Conservation (phyloP, 345 rosid species). For the Pelargonium nanum region DNA sequence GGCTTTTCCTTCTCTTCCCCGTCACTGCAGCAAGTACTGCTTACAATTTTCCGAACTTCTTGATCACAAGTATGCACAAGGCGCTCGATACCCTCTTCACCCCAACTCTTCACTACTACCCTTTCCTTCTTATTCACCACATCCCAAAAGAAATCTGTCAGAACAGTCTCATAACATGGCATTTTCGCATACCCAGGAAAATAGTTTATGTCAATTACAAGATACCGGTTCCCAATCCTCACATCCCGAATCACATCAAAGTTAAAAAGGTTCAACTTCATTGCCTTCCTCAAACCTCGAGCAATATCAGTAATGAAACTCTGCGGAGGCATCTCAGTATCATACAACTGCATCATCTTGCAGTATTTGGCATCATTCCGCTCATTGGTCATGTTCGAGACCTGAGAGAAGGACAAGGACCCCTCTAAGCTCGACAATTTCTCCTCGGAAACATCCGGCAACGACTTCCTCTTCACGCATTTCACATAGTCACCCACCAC, state of each 20-base stretch:
- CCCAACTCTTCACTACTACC: constrained; percentile 7
- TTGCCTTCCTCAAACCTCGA: constrained; percentile 34
- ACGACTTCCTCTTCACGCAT: constrained; percentile 49
- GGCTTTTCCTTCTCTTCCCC: constrained; percentile 20
- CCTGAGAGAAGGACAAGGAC: constrained; percentile 40
- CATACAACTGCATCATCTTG: constrained; percentile 27
- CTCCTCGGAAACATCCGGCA: constrained; percentile 48
- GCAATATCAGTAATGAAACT: constrained; percentile 33
- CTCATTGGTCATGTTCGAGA: constrained; percentile 37
- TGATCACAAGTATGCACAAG: constrained; percentile 12
- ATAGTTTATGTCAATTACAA: constrained; percentile 55
- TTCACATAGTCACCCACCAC: constrained; percentile 46
- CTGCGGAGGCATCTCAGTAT: constrained; percentile 38
- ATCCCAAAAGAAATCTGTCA: constrained; percentile 43
- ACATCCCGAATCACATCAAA: constrained; percentile 56
- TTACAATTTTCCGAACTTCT: constrained; percentile 13
- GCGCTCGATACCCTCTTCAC: constrained; percentile 2
- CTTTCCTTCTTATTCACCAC: constrained; percentile 17
- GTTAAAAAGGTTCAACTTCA: constrained; percentile 47
- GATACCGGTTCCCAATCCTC: constrained; percentile 33
- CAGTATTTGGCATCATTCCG: constrained; percentile 24
- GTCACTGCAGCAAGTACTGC: neutral
- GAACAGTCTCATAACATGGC: constrained; percentile 41
- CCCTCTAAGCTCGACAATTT: constrained; percentile 29
- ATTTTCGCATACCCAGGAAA: constrained; percentile 60